Evolutionary conservation across 345 rosid genomes (phyloP).

Genomic region (Populus tremula): DNA sequence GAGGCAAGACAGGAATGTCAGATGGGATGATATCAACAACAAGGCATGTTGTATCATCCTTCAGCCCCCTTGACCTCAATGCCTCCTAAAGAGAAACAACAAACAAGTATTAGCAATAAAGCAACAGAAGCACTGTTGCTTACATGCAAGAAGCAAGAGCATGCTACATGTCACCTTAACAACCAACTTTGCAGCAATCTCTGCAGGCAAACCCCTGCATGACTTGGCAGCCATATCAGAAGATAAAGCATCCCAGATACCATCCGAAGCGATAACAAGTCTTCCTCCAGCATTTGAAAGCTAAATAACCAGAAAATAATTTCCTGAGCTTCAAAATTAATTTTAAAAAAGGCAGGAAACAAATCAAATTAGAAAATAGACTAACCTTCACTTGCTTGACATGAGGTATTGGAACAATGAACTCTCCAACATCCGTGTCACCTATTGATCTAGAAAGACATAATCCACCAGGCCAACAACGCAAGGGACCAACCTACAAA

Average conservation of each 20-base stretch:
- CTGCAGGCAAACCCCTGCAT: slow-evolving; percentile 92
- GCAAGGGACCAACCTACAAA: slow-evolving; percentile 88
- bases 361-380: slow-evolving; percentile 3
- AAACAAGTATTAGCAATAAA: slow-evolving; percentile 6
- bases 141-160: background rate
- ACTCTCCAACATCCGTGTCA: slow-evolving; percentile 98
- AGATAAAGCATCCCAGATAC: slow-evolving; percentile 95
- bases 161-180: slow-evolving; percentile 63
- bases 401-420: slow-evolving; percentile 93
- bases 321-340: slow-evolving; percentile 12
- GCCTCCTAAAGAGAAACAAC: slow-evolving; percentile 62
- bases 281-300: slow-evolving; percentile 93
- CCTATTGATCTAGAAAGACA: slow-evolving; percentile 99
- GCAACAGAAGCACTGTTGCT: background rate
- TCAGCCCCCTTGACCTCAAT: slow-evolving; percentile 89
- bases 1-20: slow-evolving; percentile 66
- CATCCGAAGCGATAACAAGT: slow-evolving; percentile 97
- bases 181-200: slow-evolving; percentile 94
- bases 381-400: slow-evolving; percentile 98
- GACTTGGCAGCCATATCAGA: slow-evolving; percentile 93
- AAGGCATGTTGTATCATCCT: slow-evolving; percentile 98
- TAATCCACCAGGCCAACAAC: slow-evolving; percentile 99
- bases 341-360: background rate
- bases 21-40: slow-evolving; percentile 97
- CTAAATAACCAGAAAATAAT: slow-evolving; percentile 36